Evolutionary conservation across 768 basidiomycete species (phyloP).

Genomic region (Suillus subaureus): DNA sequence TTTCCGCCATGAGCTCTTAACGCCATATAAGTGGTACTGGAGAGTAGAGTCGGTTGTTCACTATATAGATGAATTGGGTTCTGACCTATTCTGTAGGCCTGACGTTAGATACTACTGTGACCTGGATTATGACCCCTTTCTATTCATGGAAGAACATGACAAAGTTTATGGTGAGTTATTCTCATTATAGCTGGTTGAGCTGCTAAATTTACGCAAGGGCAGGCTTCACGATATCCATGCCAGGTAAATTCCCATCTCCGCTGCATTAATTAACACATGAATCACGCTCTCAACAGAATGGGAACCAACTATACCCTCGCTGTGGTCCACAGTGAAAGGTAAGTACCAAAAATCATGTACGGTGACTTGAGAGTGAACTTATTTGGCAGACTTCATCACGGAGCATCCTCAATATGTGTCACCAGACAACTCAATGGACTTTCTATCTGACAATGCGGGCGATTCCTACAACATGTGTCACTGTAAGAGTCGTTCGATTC

Average conservation of each 20-base stretch:
- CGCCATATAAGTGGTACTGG: slow-evolving; percentile 63
- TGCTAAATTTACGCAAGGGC: neutral
- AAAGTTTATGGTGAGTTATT: slow-evolving; percentile 48
- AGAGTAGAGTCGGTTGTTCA: slow-evolving; percentile 49
- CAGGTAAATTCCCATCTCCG: slow-evolving; percentile 14
- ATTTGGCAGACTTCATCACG: slow-evolving; percentile 53
- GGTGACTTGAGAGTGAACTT: slow-evolving; percentile 39
- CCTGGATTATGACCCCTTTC: slow-evolving; percentile 51
- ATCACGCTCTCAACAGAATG: slow-evolving; percentile 42
- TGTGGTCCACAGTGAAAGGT: slow-evolving; percentile 65
- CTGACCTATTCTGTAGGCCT: slow-evolving; percentile 37
- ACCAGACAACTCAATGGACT: slow-evolving; percentile 60
- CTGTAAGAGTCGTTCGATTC: slow-evolving; percentile 40
- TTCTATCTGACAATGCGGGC: slow-evolving; percentile 68
- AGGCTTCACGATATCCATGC: slow-evolving; percentile 67
- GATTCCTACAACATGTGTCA: slow-evolving; percentile 67
- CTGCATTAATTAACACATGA: neutral
- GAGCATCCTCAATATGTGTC: slow-evolving; percentile 57
- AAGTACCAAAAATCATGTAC: slow-evolving; percentile 34
- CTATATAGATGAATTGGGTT: neutral
- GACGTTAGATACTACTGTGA: slow-evolving; percentile 59
- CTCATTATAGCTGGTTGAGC: neutral
- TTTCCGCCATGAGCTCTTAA: slow-evolving; percentile 54
- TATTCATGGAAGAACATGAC: slow-evolving; percentile 54
- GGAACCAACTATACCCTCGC: slow-evolving; percentile 59